These are phyloP conservation scores for Paratinospora sagittata DNA, from an alignment of 164 flowering plant species.

Conservation along the genomic window DNA sequence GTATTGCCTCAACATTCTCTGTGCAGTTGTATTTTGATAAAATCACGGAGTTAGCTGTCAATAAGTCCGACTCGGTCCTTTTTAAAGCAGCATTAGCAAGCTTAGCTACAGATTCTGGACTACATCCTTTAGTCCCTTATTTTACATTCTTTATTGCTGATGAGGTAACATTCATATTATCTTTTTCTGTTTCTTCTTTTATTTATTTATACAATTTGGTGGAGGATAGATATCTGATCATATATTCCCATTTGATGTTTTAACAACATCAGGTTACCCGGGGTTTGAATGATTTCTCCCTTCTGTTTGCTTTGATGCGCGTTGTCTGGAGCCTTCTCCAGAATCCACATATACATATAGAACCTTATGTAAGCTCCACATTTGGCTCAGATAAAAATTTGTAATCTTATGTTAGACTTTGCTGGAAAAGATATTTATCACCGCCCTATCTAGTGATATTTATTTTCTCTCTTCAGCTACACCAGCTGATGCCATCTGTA, in stretches of 20 bases:
- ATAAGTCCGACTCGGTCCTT: conserved; percentile 52
- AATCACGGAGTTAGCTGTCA: conserved; percentile 70
- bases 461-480: conserved; percentile 48
- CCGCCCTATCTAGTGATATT: conserved; percentile 2
- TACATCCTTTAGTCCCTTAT: conserved; percentile 95
- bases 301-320: conserved; percentile 88
- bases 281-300: conserved; percentile 44
- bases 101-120: conserved; percentile 88
- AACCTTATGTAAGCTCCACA: conserved; percentile 84
- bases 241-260: neutral
- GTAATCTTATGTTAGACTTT: neutral
- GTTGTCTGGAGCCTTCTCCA: conserved; percentile 82
- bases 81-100: conserved; percentile 77
- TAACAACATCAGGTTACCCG: conserved; percentile 58
- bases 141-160: conserved; percentile 81
- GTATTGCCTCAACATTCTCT: conserved; percentile 9
- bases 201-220: neutral
- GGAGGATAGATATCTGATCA: neutral
- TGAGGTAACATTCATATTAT: conserved; percentile 47
- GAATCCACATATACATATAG: conserved; percentile 86
- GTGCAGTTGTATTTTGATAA: conserved; percentile 93
- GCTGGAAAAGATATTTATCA: neutral
- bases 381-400: conserved; percentile 1
- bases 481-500: conserved; percentile 92
- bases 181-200: neutral